These are phyloP conservation scores for Phellopilus nigrolimitatus DNA, from an alignment of 1,284 basidiomycete genomes.

Conservation along the genomic window DNA sequence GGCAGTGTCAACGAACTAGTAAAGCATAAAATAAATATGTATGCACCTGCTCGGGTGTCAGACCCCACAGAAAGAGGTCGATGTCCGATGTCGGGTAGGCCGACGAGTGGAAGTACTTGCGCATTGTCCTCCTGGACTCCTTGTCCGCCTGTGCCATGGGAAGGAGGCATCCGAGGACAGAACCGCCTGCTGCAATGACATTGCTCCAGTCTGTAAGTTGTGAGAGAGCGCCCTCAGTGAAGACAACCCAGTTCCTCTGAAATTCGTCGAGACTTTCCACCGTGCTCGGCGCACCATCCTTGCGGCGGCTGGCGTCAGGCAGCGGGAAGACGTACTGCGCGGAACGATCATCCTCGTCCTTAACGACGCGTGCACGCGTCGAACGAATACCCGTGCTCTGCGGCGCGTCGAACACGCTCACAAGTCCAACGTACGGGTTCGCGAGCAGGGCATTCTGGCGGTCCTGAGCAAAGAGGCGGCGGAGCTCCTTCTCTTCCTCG, in stretches of 20 bases:
- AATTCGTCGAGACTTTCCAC: slow-evolving; percentile 21
- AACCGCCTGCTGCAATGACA: slow-evolving; percentile 55
- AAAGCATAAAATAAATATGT: background rate
- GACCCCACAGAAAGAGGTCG: slow-evolving; percentile 58
- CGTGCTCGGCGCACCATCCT: slow-evolving; percentile 31
- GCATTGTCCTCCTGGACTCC: slow-evolving; percentile 46
- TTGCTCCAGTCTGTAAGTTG: slow-evolving; percentile 22
- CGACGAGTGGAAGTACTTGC: slow-evolving; percentile 49
- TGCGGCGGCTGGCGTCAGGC: slow-evolving; percentile 32
- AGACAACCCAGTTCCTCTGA: slow-evolving; percentile 21
- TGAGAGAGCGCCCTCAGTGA: slow-evolving; percentile 23
- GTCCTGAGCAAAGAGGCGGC: slow-evolving; percentile 51
- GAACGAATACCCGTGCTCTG: slow-evolving; percentile 34
- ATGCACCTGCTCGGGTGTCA: slow-evolving; percentile 45
- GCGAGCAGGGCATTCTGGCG: slow-evolving; percentile 38
- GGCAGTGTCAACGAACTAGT: background rate
- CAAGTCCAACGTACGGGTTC: slow-evolving; percentile 49
- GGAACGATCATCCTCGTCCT: slow-evolving; percentile 34
- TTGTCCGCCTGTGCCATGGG: slow-evolving; percentile 44
- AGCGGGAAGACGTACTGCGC: slow-evolving; percentile 45
- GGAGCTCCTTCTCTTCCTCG: slow-evolving; percentile 47
- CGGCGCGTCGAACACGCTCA: slow-evolving; percentile 50
- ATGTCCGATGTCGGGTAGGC: slow-evolving; percentile 56
- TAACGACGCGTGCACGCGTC: slow-evolving; percentile 39
- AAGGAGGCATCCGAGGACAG: slow-evolving; percentile 50